These are phyloP conservation scores for Perkinsus olseni DNA, from an alignment of 169 alveolate genomes.

Conservation along the genomic window DNA sequence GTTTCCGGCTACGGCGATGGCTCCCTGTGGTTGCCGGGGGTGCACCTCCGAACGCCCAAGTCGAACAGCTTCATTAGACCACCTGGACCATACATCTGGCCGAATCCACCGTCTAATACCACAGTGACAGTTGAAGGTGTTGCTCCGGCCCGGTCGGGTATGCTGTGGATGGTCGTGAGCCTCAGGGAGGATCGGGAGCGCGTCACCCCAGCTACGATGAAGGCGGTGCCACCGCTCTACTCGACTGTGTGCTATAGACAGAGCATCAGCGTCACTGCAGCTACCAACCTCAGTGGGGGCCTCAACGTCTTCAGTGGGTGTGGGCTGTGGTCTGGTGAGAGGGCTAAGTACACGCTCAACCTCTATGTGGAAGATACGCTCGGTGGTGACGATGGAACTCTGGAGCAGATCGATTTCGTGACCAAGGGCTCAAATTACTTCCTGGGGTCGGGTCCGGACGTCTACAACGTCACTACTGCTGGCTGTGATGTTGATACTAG, in stretches of 20 bases:
- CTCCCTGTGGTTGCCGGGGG: not conserved
- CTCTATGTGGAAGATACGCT: constrained; percentile 6
- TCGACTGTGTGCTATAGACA: not conserved
- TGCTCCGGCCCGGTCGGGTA: not conserved
- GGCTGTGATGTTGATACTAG: not conserved
- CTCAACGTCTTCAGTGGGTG: not conserved
- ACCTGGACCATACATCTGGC: not conserved
- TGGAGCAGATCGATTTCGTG: not conserved
- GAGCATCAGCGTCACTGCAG: not conserved
- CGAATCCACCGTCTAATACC: not conserved
- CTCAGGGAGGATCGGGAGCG: not conserved
- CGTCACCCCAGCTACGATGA: not conserved
- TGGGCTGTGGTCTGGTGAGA: not conserved
- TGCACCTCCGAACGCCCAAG: not conserved
- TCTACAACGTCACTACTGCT: not conserved
- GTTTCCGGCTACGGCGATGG: not conserved
- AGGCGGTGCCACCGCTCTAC: not conserved
- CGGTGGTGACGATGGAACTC: not conserved
- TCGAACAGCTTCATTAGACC: not conserved
- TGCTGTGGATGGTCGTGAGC: not conserved
- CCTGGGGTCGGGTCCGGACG: not conserved
- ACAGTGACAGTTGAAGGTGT: not conserved
- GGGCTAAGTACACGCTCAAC: not conserved
- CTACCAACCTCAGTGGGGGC: not conserved
- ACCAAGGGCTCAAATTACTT: not conserved